Evolutionary conservation across 2,329 filamentous ascomycete genomes (phyloP).

Genomic region (Clarireedia paspali): DNA sequence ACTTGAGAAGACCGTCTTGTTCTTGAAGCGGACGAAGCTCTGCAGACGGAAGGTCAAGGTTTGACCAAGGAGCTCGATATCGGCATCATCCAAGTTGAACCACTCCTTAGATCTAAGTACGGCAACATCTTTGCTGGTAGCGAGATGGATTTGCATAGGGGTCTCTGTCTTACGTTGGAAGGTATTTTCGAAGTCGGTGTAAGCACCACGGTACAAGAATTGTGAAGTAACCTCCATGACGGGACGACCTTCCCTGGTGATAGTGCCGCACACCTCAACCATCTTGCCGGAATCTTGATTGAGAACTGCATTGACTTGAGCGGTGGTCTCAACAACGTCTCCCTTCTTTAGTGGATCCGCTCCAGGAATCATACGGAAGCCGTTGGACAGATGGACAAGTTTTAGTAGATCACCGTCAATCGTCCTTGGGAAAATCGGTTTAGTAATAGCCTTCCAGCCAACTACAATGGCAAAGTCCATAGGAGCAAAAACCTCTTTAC

Average conservation of each 20-base stretch:
- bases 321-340: conserved; percentile 84
- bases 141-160: conserved; percentile 85
- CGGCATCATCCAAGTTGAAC: conserved; percentile 82
- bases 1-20: conserved; percentile 81
- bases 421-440: conserved; percentile 94
- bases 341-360: conserved; percentile 93
- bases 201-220: conserved; percentile 90
- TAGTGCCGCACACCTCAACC: conserved; percentile 99
- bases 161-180: conserved; percentile 97
- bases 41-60: conserved; percentile 94
- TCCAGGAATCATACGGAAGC: conserved; percentile 96
- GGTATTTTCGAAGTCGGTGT: conserved; percentile 93
- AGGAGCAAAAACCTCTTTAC: conserved; percentile 87
- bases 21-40: conserved; percentile 88
- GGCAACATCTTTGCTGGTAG: conserved; percentile 83
- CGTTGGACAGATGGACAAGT: conserved; percentile 92
- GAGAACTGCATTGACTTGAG: conserved; percentile 94
- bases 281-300: conserved; percentile 99
- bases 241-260: conserved; percentile 70
- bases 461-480: conserved; percentile 99
- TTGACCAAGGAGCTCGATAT: conserved; percentile 83
- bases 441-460: conserved; percentile 98
- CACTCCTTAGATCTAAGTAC: conserved; percentile 95
- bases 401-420: conserved; percentile 96
- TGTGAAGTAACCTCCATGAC: conserved; percentile 99